phyloP scores from a whole-genome alignment of 805 yeast genomes.

The Ogataea neopini region DNA sequence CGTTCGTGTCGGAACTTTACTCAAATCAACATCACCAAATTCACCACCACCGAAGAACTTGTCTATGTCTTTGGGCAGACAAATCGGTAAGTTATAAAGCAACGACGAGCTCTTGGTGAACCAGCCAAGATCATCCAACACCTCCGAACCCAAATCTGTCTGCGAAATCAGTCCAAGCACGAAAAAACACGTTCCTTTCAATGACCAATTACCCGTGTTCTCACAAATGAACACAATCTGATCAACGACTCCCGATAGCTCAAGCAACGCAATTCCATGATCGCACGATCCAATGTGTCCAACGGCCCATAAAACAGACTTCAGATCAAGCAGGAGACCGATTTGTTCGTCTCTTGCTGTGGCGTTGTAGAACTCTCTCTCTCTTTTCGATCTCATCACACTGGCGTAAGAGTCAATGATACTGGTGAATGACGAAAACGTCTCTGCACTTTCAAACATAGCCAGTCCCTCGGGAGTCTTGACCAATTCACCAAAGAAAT shows the following conservation, averaged over 20 bases:
- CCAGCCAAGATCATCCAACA: conserved; percentile 84
- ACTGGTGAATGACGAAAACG: conserved; percentile 26
- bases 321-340: conserved; percentile 47
- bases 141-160: conserved; percentile 79
- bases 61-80: conserved; percentile 28
- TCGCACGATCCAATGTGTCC: conserved; percentile 79
- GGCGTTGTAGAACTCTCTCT: conserved; percentile 21
- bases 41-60: background rate
- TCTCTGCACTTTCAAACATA: conserved; percentile 43
- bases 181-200: conserved; percentile 77
- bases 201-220: conserved; percentile 51
- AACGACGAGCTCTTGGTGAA: conserved; percentile 45
- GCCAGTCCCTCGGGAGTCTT: conserved; percentile 79
- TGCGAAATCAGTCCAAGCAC: conserved; percentile 72
- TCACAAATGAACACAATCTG: conserved; percentile 54
- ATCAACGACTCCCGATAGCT: conserved; percentile 46
- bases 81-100: conserved; percentile 38
- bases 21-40: conserved; percentile 1
- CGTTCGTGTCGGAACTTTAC: conserved; percentile 15
- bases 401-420: conserved; percentile 21
- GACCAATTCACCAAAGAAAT: conserved; percentile 79
- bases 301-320: conserved; percentile 82
- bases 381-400: conserved; percentile 20
- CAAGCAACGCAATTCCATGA: conserved; percentile 63
- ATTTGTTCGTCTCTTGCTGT: conserved; percentile 32